phyloP scores from a whole-genome alignment of 257 asterid genomes.

The Gynochthodes officinalis region DNA sequence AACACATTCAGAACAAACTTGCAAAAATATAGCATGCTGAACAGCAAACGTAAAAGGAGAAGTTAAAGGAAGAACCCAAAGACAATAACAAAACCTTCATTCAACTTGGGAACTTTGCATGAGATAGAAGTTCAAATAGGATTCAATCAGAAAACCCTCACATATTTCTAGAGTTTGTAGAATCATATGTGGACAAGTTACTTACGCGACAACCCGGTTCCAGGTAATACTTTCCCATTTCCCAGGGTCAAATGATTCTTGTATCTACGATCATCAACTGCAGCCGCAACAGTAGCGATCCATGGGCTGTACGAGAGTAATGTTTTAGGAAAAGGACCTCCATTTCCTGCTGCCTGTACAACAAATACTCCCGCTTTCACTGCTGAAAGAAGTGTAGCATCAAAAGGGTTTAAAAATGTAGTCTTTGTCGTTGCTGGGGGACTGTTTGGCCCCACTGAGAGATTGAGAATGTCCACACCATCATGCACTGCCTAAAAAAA shows the following conservation, averaged over 20 bases:
- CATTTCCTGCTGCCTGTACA: constrained; percentile 98
- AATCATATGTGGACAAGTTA: background rate
- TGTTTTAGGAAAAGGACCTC: constrained; percentile 97
- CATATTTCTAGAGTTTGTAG: background rate
- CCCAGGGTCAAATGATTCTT: constrained; percentile 91
- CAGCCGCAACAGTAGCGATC: constrained; percentile 98
- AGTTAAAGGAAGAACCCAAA: background rate
- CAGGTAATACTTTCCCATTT: constrained; percentile 77
- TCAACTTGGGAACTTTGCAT: constrained; percentile 8
- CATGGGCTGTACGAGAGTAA: constrained; percentile 95
- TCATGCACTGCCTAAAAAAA: constrained; percentile 88
- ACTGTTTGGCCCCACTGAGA: constrained; percentile 98
- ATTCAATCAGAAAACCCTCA: background rate
- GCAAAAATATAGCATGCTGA: background rate
- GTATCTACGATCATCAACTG: constrained; percentile 93
- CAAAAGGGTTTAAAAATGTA: constrained; percentile 91
- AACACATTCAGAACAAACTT: constrained; percentile 1
- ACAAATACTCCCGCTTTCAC: constrained; percentile 98
- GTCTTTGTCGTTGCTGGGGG: constrained; percentile 93
- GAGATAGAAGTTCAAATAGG: background rate
- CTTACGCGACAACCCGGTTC: constrained; percentile 97
- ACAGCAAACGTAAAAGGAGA: background rate
- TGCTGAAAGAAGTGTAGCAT: constrained; percentile 89
- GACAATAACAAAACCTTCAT: background rate
- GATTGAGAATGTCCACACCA: constrained; percentile 95